Evolutionary conservation across 73 alveolate species (phyloP).

Genomic region (Tetrahymena borealis): DNA sequence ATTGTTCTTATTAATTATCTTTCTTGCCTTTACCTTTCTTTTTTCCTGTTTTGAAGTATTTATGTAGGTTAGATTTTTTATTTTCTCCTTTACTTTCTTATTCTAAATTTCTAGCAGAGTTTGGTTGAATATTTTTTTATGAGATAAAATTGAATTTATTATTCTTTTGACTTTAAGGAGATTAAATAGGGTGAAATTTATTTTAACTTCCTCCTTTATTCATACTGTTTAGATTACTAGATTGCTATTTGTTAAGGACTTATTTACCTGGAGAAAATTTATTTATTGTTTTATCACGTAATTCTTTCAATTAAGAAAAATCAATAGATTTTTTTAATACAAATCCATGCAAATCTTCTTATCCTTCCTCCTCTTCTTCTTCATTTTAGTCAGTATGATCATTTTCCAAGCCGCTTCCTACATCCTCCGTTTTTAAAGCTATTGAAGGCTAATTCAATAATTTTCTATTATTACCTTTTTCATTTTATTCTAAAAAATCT

Average conservation of each 20-base stretch:
- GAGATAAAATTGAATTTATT: not conserved
- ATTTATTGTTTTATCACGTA: not conserved
- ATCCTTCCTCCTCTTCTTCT: not conserved
- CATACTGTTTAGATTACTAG: not conserved
- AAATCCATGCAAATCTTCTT: not conserved
- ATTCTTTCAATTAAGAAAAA: not conserved
- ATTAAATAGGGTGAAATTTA: not conserved
- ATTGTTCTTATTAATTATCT: not conserved
- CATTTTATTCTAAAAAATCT: too few species aligned
- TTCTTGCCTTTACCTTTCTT: not conserved
- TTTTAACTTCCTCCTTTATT: not conserved
- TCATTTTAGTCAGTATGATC: not conserved
- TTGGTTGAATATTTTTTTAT: not conserved
- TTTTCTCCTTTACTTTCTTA: not conserved
- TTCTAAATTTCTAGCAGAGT: not conserved
- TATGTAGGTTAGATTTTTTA: not conserved
- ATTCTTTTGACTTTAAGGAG: not conserved
- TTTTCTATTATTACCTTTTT: not conserved
- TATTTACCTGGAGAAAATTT: not conserved
- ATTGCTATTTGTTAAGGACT: not conserved
- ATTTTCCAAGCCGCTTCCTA: too few species aligned
- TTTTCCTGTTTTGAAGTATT: not conserved
- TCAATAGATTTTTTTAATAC: not conserved
- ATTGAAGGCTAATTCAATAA: not conserved
- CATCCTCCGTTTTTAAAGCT: not conserved